Conservation (phyloP, 352 stramenopile genomes). For the Pythium apleroticum region DNA sequence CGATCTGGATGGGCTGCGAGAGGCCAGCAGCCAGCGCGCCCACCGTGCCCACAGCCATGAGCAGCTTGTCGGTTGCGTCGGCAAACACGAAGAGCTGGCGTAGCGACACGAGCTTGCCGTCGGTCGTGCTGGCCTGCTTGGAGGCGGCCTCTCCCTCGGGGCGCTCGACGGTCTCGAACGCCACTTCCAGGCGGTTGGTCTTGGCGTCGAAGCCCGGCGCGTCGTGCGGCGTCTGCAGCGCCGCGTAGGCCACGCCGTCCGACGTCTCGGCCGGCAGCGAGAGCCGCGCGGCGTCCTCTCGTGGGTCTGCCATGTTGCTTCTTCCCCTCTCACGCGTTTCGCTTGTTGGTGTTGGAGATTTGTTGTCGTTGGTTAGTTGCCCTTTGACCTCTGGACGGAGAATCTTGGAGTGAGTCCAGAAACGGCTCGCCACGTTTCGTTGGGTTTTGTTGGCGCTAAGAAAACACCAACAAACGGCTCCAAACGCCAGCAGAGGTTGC, state of each 20-base stretch:
- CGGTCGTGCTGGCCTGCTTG: constrained; percentile 12
- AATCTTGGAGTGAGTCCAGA: not conserved
- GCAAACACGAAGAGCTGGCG: too few species aligned
- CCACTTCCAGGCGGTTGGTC: constrained; percentile 11
- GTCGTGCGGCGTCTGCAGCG: not conserved
- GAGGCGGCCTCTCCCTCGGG: constrained; percentile 4
- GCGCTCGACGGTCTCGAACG: constrained; percentile 7
- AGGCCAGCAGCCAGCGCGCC: too few species aligned
- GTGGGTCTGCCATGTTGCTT: constrained; percentile 1
- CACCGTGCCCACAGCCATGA: too few species aligned
- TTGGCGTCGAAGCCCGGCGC: too few species aligned
- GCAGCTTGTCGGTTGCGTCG: too few species aligned
- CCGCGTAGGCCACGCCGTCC: not conserved
- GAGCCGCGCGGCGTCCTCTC: constrained; percentile 1
- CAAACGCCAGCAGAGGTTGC: too few species aligned
- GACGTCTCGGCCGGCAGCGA: not conserved
- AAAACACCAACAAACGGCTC: too few species aligned
- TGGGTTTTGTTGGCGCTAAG: constrained; percentile 2
- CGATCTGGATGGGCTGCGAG: too few species aligned
- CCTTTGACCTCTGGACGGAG: too few species aligned
- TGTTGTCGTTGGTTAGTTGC: not conserved
- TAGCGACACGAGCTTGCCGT: too few species aligned
- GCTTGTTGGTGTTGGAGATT: not conserved
- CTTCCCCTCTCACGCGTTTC: too few species aligned
- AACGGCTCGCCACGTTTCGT: not conserved